A percentile compares a stretch with the other conserved stretches of the same genome.
Evolutionary conservation across 2,329 filamentous ascomycete species (phyloP).

Genomic region (Botrytis elliptica): DNA sequence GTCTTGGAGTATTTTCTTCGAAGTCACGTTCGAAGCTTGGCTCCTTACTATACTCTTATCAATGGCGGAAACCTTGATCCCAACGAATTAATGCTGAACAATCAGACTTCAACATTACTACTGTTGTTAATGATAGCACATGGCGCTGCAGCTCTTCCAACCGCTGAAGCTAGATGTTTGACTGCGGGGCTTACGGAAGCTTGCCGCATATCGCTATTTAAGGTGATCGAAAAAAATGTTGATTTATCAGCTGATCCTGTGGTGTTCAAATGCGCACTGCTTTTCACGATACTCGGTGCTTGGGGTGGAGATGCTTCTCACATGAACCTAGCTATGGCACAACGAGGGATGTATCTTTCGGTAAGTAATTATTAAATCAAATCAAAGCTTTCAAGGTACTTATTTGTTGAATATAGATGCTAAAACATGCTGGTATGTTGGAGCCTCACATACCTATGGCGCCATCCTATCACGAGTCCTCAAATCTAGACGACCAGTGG

Average conservation of each 20-base stretch:
- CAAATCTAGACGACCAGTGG: constrained; percentile 55
- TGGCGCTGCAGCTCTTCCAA: constrained; percentile 65
- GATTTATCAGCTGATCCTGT: constrained; percentile 65
- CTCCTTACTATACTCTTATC: constrained; percentile 64
- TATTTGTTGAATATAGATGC: constrained; percentile 50
- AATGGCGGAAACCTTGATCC: constrained; percentile 60
- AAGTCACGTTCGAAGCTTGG: constrained; percentile 64
- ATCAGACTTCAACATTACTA: constrained; percentile 63
- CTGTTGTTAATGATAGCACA: constrained; percentile 72
- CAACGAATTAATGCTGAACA: constrained; percentile 66
- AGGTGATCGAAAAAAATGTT: constrained; percentile 70
- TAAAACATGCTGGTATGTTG: constrained; percentile 66
- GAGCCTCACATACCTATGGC: constrained; percentile 51
- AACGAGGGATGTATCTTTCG: constrained; percentile 69
- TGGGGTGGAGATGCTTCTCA: constrained; percentile 78
- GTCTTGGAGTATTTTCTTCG: constrained; percentile 67
- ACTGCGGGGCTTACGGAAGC: constrained; percentile 67
- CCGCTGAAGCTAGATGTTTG: constrained; percentile 62
- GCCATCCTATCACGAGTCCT: constrained; percentile 44
- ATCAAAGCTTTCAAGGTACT: not conserved
- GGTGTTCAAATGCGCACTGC: constrained; percentile 62
- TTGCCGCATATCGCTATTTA: constrained; percentile 69
- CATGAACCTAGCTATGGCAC: constrained; percentile 74
- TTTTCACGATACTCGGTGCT: constrained; percentile 66
- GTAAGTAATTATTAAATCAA: constrained; percentile 41